These are phyloP conservation scores for Trichocomaceae sp. DNA, from an alignment of 2,329 filamentous ascomycete genomes.

Conservation along the genomic window DNA sequence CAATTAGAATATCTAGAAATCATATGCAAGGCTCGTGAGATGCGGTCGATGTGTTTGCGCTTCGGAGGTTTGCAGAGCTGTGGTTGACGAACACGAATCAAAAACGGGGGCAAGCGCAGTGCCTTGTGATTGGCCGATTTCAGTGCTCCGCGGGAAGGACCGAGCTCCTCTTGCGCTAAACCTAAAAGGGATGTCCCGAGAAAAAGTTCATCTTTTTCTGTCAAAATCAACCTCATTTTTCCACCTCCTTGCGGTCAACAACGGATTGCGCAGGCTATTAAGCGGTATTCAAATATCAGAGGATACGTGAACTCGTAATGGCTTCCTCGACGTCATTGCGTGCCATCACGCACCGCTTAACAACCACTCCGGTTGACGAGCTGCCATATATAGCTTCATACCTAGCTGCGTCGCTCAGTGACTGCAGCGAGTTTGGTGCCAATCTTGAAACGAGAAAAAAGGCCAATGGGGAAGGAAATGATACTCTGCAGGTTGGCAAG, in stretches of 20 bases:
- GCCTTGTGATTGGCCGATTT: slow-evolving; percentile 2
- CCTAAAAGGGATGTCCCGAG: background rate
- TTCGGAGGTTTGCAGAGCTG: slow-evolving; percentile 1
- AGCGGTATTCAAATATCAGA: background rate
- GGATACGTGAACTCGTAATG: slow-evolving; percentile 8
- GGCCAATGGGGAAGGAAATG: slow-evolving; percentile 58
- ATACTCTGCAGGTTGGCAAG: slow-evolving; percentile 67
- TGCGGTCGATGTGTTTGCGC: background rate
- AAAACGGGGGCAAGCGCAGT: background rate
- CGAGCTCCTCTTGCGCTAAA: background rate
- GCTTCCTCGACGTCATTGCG: slow-evolving; percentile 34
- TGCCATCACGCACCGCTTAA: slow-evolving; percentile 49
- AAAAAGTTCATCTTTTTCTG: slow-evolving; percentile 2
- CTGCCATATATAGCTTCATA: slow-evolving; percentile 67
- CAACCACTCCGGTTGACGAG: slow-evolving; percentile 63
- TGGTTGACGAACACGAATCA: background rate
- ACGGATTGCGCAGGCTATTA: background rate
- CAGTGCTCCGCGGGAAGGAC: slow-evolving; percentile 4
- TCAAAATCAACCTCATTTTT: background rate
- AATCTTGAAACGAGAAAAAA: slow-evolving; percentile 52
- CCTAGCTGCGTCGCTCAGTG: slow-evolving; percentile 53
- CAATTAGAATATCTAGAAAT: background rate
- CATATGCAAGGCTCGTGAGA: background rate
- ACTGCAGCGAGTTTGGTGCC: slow-evolving; percentile 57
- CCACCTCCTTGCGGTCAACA: background rate